These are phyloP conservation scores for Bipolaris victoriae DNA, from an alignment of 2,329 filamentous ascomycete species.

Conservation along the genomic window DNA sequence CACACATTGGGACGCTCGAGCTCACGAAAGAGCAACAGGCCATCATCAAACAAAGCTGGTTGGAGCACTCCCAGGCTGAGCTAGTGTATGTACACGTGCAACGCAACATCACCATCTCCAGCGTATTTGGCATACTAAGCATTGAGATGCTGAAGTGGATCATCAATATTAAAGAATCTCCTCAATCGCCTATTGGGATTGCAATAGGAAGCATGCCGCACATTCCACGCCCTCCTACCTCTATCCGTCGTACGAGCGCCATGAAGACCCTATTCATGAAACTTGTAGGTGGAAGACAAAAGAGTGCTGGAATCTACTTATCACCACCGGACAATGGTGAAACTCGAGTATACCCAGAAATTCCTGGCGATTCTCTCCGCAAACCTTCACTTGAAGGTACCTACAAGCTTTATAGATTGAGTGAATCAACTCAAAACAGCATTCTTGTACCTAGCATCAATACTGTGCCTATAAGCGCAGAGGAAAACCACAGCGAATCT, in stretches of 20 bases:
- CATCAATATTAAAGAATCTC: neutral
- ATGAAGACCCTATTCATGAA: neutral
- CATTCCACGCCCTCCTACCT: neutral
- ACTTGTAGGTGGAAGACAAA: neutral
- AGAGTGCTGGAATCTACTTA: no score
- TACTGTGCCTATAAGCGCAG: no score
- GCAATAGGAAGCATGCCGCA: neutral
- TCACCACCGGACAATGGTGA: no score
- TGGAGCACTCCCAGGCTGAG: neutral
- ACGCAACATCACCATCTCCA: neutral
- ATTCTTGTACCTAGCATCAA: no score
- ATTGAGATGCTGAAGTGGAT: neutral
- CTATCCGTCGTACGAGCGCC: neutral
- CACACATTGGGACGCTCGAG: neutral
- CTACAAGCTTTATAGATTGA: no score
- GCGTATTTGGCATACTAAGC: neutral
- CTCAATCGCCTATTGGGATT: neutral
- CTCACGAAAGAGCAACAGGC: neutral
- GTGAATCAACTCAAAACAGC: no score
- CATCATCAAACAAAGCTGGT: neutral
- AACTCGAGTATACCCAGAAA: no score
- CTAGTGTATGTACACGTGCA: neutral
- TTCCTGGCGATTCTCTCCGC: no score
- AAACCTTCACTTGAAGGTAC: no score
- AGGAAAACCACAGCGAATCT: no score